A percentile compares a stretch with the other conserved stretches of the same genome.
Evolutionary conservation across 2,329 filamentous ascomycete genomes (phyloP).

Genomic region (Fusarium phyllophilum): DNA sequence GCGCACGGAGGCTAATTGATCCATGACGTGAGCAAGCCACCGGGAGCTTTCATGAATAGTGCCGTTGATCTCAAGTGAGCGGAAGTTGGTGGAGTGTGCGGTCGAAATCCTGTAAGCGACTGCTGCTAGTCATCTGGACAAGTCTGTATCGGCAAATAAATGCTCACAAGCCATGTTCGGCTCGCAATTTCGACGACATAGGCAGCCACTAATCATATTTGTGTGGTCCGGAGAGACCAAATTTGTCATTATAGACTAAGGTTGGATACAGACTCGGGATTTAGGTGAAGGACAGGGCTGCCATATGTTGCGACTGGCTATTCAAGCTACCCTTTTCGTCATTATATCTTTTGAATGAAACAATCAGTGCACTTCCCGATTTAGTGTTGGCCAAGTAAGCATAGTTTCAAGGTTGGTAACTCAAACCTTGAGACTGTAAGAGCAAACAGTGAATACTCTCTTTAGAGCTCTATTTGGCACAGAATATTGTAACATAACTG

Average conservation of each 20-base stretch:
- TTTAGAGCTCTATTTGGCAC: neutral
- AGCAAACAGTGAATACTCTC: neutral
- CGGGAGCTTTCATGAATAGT: slow-evolving; percentile 12
- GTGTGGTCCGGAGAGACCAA: neutral
- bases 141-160: neutral
- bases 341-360: neutral
- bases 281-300: slow-evolving; percentile 32
- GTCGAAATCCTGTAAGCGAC: neutral
- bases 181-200: neutral
- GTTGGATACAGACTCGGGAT: slow-evolving; percentile 20
- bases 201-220: slow-evolving; percentile 9
- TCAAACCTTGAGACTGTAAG: neutral
- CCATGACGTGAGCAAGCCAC: slow-evolving; percentile 26
- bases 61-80: neutral
- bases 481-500: neutral
- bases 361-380: neutral
- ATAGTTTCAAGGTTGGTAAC: slow-evolving; percentile 32
- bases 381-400: slow-evolving; percentile 1
- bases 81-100: neutral
- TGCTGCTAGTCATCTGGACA: neutral
- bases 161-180: neutral
- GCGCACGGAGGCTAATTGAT: slow-evolving; percentile 5
- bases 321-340: neutral
- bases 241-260: neutral
- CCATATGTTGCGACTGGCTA: slow-evolving; percentile 5